A percentile compares a stretch with the other conserved stretches of the same genome.
These are phyloP conservation scores for Suillus occidentalis DNA, from an alignment of 768 basidiomycete species.

Conservation along the genomic window DNA sequence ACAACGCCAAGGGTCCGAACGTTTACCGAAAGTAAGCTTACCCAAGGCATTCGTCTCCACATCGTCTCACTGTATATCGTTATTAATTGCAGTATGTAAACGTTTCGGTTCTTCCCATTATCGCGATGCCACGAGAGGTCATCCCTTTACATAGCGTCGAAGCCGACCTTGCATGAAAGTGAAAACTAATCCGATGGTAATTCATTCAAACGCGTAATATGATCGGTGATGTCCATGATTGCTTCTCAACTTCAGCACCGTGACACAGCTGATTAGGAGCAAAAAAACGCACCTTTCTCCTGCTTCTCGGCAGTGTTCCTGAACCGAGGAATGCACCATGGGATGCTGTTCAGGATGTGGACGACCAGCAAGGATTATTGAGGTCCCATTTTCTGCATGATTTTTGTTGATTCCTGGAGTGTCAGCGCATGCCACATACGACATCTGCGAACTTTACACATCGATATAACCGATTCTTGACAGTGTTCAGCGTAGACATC, in stretches of 20 bases:
- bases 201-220: not conserved
- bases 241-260: not conserved
- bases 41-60: not conserved
- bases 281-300: not conserved
- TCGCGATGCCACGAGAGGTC: not conserved
- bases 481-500: not conserved
- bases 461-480: not conserved
- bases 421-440: not conserved
- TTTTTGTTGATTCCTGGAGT: not conserved
- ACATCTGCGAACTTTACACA: not conserved
- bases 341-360: not conserved
- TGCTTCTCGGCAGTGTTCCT: not conserved
- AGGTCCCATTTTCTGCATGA: not conserved
- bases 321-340: not conserved
- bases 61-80: not conserved
- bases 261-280: too few species aligned
- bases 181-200: not conserved
- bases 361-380: too few species aligned
- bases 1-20: not conserved
- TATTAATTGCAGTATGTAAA: not conserved
- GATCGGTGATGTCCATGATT: not conserved
- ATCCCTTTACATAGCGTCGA: not conserved
- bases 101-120: not conserved
- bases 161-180: not conserved
- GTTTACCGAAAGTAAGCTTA: not conserved